Base-by-base conservation (phyloP, 495 filamentous ascomycete genomes). In the Cercophora scortea region DNA sequence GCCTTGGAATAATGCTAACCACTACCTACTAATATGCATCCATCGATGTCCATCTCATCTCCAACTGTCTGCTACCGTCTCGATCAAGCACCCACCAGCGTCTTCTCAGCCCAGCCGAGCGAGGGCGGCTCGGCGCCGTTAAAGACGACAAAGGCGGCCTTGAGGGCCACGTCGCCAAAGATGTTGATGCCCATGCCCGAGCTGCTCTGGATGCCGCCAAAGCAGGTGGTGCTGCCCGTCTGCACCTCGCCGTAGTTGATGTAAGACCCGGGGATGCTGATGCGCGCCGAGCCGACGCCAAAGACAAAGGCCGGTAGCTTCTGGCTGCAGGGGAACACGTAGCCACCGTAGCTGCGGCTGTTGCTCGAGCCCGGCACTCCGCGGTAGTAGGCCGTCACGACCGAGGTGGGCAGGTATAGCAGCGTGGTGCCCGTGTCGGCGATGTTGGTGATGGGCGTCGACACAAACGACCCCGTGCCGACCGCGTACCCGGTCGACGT, bases 81-180 rank as follows among this genome's bases (percentile, higher is more conserved):
- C n/a, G n/a, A n/a, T n/a, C n/a, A n/a, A n/a, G 5, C 25, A 25
- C 47, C 35, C 8, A 39, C 15, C 19, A 54, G 43, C 42, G 5
- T 12, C 68, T 79, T 77, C 44, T 49, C 51, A n/a, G 83, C 84
- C 67, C 83, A 84, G 13, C 84, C 85, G 33, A 88, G 64, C 4
- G 62, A 63, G 18, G 79, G 79, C n/a, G 68, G 67, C 18, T 68
- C 61, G 9, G 67, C 66, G 32, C 57, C 63, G 18, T 65, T 56
- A 61, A 89, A 90, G 32, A 93, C 82, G 15, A 86, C 87, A 60
- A 85, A 90, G 58, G 88, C 84, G 56, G 79, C 79, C 77, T 91
- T 90, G 56, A 93, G 78, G 62, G 89, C 89, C 45, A 90, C 78
- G 52, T 90, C 87, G 41, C 88, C 87, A 50, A 86, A 85, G 67